Evolutionary conservation across 1,139 yeast genomes (phyloP).

Genomic region (Scheffersomyces illinoinensis): DNA sequence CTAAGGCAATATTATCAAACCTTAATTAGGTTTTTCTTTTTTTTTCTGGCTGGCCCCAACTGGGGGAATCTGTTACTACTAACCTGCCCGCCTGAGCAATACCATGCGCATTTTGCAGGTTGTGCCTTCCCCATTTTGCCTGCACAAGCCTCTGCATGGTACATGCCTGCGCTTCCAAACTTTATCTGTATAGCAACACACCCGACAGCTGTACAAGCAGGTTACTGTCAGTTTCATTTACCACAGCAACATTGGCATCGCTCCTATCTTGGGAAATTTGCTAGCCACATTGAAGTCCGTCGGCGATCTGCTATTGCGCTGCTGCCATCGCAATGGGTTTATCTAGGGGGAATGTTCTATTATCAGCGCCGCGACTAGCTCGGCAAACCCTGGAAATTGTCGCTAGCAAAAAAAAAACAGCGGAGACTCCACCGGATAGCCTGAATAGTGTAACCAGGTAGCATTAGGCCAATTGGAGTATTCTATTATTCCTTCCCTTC

Average conservation of each 20-base stretch:
- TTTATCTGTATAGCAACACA: neutral
- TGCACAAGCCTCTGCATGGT: neutral
- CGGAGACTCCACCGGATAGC: neutral
- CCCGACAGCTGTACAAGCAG: neutral
- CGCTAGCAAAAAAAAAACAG: neutral
- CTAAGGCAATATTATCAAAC: neutral
- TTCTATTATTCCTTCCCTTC: neutral
- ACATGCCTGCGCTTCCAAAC: neutral
- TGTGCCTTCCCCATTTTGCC: neutral
- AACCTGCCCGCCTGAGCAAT: neutral
- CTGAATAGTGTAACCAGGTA: neutral
- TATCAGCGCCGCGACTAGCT: neutral
- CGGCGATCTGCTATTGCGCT: neutral
- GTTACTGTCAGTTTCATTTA: neutral
- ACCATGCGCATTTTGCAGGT: neutral
- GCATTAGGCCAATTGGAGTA: neutral
- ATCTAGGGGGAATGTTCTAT: neutral
- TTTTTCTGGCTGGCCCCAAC: neutral
- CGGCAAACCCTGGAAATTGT: neutral
- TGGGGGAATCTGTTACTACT: neutral
- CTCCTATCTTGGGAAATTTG: neutral
- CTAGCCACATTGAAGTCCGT: neutral
- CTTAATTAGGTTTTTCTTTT: neutral
- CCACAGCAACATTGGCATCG: neutral
- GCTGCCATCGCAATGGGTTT: neutral